A percentile compares a stretch with the other conserved stretches of the same genome.
Conservation (phyloP, 2,329 filamentous ascomycete genomes). For the Teratosphaeria nubilosa region DNA sequence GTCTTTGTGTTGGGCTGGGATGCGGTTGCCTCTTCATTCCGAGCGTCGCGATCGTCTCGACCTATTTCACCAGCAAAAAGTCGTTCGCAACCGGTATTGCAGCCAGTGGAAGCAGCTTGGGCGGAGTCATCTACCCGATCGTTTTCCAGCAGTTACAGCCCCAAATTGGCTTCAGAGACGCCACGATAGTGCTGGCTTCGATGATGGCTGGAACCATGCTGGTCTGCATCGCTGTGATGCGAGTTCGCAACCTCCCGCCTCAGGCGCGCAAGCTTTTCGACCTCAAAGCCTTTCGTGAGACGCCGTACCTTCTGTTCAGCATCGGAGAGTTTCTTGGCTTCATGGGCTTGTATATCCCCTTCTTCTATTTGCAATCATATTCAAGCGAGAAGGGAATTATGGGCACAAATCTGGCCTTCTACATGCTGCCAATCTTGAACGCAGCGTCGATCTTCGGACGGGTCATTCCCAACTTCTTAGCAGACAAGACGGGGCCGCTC, state of each 20-base stretch:
- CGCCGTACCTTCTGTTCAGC: slow-evolving; percentile 20
- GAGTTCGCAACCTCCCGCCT: slow-evolving; percentile 12
- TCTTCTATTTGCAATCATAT: neutral
- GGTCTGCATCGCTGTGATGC: slow-evolving; percentile 11
- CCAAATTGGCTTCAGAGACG: neutral
- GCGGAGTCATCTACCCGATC: neutral
- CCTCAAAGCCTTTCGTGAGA: slow-evolving; percentile 28
- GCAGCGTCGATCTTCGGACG: slow-evolving; percentile 47
- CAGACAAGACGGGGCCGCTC: neutral
- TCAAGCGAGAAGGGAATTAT: slow-evolving; percentile 22
- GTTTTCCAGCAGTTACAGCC: neutral
- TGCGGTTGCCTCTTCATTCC: slow-evolving; percentile 38
- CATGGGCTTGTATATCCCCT: neutral
- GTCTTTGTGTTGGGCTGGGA: slow-evolving; percentile 25
- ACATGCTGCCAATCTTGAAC: slow-evolving; percentile 57
- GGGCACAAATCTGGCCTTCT: slow-evolving; percentile 43
- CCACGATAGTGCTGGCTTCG: too few species aligned
- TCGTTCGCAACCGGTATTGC: slow-evolving; percentile 3
- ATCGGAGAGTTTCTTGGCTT: neutral
- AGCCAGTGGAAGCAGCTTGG: slow-evolving; percentile 2
- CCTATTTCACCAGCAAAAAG: slow-evolving; percentile 2
- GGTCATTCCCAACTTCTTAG: slow-evolving; percentile 38
- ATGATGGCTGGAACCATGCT: neutral
- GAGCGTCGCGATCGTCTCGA: slow-evolving; percentile 31
- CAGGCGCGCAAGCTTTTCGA: slow-evolving; percentile 33